Evolutionary conservation across 78 protist species (phyloP).

Genomic region (Corallochytrium limacisporum): DNA sequence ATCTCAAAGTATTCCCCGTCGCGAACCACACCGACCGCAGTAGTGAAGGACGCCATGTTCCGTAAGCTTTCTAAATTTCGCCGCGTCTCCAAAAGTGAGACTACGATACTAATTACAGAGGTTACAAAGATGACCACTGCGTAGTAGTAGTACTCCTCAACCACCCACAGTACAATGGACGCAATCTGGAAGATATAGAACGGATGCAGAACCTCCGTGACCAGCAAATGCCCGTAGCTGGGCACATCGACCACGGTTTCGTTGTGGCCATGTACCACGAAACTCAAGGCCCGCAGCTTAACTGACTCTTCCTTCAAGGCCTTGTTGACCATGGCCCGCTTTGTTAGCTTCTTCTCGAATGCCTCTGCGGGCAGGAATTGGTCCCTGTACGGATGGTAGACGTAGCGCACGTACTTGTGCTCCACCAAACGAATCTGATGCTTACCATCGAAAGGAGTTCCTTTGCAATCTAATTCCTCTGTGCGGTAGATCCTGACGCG

Average conservation of each 20-base stretch:
- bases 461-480: no score
- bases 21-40: not conserved
- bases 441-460: no score
- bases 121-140: conserved; percentile 55
- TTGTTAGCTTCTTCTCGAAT: no score
- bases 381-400: no score
- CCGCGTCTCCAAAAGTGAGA: conserved; percentile 15
- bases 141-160: conserved; percentile 53
- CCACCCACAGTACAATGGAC: conserved; percentile 48
- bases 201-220: conserved; percentile 52
- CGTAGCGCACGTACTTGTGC: no score
- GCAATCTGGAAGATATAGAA: conserved; percentile 72
- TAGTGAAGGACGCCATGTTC: not conserved
- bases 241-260: not conserved
- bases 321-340: no score
- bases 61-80: not conserved
- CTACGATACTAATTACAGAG: conserved; percentile 34
- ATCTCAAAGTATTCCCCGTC: not conserved
- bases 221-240: not conserved
- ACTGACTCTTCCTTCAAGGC: no score
- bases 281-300: no score
- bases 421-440: no score
- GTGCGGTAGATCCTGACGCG: no score
- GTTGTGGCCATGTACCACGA: not conserved
- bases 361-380: no score